Evolutionary conservation across 306 rosid species (phyloP), one percentile per base, ranked within the genome.

Genomic region (Ormosia emarginata): DNA sequence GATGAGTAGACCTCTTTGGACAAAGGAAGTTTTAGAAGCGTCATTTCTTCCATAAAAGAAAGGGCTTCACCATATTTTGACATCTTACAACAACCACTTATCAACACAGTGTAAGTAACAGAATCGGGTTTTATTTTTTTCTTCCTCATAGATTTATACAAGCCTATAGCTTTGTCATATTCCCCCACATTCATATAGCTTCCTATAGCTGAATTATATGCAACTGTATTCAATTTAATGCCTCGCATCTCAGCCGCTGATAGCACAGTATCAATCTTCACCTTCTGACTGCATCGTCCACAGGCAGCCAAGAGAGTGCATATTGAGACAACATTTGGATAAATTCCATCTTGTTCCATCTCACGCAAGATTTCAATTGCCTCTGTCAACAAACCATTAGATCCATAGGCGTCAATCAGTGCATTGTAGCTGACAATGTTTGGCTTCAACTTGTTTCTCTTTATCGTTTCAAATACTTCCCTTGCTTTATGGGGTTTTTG

Each of bases 171-270:
- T 89, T 90, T 93, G 58, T 91, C 93, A 76, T 87, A 86, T 83
- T 95, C 93, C 67, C 92, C 97, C 29, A 86, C 83, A 87, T 84
- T 91, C 93, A 93, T 87, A 86, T 87, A 95, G 90, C 97, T 93
- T 37, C 98, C 99, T 70, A 95, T 95, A 70, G 99, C 97, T 79
- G 99, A 91, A 81, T 95, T 95, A 85, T 87, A 93, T 8, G 99
- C 94, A 80, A 89, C 79, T 36, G 94, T 91, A 85, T 95, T 95
- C 84, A 95, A 78, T 71, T 89, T 80, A 87, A 95, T 95, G 87
- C 97, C 93, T 63, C 97, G 85, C 82, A 89, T 86, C 87, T 90
- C 82, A 46, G 99, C 98, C 17, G 98, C 99, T 34, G 91, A 90
- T 81, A 95, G 90, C 65, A 95, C 88, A 18, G 90, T 83, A 82